Evolutionary conservation across 331 rosid genomes (phyloP).

Genomic region (Pyracantha coccinea): DNA sequence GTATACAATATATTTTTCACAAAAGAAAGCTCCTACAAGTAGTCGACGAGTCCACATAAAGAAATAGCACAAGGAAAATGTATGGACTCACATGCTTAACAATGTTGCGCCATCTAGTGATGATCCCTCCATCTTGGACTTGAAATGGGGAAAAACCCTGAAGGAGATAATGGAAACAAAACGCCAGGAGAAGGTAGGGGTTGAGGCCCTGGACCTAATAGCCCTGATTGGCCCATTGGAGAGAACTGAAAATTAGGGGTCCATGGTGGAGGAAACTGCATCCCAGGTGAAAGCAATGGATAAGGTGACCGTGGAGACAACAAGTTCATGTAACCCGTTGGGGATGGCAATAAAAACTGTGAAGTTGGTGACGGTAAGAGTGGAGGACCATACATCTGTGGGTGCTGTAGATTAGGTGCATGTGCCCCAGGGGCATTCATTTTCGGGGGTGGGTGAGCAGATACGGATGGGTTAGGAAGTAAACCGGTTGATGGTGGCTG

Average conservation of each 20-base stretch:
- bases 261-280: slow-evolving; percentile 65
- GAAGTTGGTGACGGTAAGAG: slow-evolving; percentile 85
- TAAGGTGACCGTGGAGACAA: slow-evolving; percentile 79
- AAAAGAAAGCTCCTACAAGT: slow-evolving; percentile 23
- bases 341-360: slow-evolving; percentile 83
- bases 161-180: slow-evolving; percentile 68
- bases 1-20: slow-evolving; percentile 31
- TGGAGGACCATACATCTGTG: slow-evolving; percentile 44
- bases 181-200: slow-evolving; percentile 85
- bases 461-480: slow-evolving; percentile 61
- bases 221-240: slow-evolving; percentile 65
- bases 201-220: slow-evolving; percentile 95
- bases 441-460: slow-evolving; percentile 49
- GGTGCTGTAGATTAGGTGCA: slow-evolving; percentile 36
- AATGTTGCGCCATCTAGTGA: slow-evolving; percentile 26
- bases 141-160: slow-evolving; percentile 58
- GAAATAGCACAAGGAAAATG: slow-evolving; percentile 16
- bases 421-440: slow-evolving; percentile 39
- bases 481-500: slow-evolving; percentile 51
- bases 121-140: slow-evolving; percentile 95
- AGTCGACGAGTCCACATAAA: slow-evolving; percentile 13
- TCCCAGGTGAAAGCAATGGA: slow-evolving; percentile 78
- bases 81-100: slow-evolving; percentile 19
- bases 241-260: slow-evolving; percentile 81
- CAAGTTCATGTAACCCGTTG: slow-evolving; percentile 54